Percentiles rank a stretch among this genome's conserved stretches.
These are phyloP conservation scores for Candida freyschussii DNA, from an alignment of 1,139 yeast genomes.

Conservation along the genomic window DNA sequence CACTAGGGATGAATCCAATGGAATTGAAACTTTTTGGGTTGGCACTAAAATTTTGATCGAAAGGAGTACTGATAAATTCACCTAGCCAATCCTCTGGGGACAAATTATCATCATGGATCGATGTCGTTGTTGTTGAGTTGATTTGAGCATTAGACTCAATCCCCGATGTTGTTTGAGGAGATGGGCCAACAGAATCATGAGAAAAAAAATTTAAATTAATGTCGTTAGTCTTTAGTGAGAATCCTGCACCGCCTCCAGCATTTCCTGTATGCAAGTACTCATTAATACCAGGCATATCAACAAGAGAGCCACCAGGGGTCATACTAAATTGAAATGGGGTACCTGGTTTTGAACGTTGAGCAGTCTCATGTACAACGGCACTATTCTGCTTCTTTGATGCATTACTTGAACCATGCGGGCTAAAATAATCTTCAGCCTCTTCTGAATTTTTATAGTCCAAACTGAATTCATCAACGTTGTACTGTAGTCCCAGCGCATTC, in stretches of 20 bases:
- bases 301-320: slow-evolving; percentile 26
- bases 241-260: slow-evolving; percentile 31
- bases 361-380: slow-evolving; percentile 7
- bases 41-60: slow-evolving; percentile 41
- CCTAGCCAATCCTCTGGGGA: slow-evolving; percentile 55
- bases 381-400: not conserved
- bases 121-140: slow-evolving; percentile 12
- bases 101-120: slow-evolving; percentile 17
- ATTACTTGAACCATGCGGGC: not conserved
- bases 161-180: slow-evolving; percentile 11
- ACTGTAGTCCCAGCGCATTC: slow-evolving; percentile 33
- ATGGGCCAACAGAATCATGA: slow-evolving; percentile 15
- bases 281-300: slow-evolving; percentile 29
- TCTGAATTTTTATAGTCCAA: slow-evolving; percentile 21
- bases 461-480: slow-evolving; percentile 28
- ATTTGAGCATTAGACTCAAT: slow-evolving; percentile 3
- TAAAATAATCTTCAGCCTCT: slow-evolving; percentile 10
- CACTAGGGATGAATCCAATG: slow-evolving; percentile 49
- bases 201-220: slow-evolving; percentile 18
- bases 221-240: slow-evolving; percentile 18
- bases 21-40: slow-evolving; percentile 41
- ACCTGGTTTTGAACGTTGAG: slow-evolving; percentile 5
- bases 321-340: slow-evolving; percentile 38
- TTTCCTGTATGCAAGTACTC: slow-evolving; percentile 27
- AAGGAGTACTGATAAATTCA: slow-evolving; percentile 60